These are phyloP conservation scores for Trichophyton rubrum DNA, from an alignment of 2,329 filamentous ascomycete genomes.

Conservation along the genomic window DNA sequence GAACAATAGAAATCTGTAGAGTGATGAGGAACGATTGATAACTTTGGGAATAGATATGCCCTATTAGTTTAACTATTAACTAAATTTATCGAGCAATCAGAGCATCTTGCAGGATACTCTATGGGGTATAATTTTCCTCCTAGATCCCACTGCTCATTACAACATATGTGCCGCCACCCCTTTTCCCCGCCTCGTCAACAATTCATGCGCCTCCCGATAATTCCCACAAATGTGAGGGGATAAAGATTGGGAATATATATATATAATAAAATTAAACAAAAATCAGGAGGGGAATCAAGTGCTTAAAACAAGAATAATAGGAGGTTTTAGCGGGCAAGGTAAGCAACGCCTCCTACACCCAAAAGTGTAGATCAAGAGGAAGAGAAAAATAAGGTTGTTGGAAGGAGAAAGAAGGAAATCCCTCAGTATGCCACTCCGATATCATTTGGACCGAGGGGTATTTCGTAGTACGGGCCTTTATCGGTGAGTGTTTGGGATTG, in stretches of 20 bases:
- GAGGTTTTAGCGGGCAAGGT: not conserved
- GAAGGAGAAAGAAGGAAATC: not conserved
- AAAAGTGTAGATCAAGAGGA: not conserved
- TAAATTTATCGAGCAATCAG: not conserved
- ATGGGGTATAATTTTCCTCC: conserved; percentile 1
- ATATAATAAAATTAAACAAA: not conserved
- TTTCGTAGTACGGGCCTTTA: not conserved
- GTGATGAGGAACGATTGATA: not conserved
- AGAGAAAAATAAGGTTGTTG: not conserved
- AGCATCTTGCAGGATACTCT: not conserved
- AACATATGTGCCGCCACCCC: not conserved
- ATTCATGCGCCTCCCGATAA: not conserved
- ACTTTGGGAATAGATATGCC: not conserved
- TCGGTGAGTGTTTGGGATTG: conserved; percentile 13
- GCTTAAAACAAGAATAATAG: not conserved
- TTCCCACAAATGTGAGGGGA: not conserved
- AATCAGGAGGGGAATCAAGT: not conserved
- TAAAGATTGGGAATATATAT: not conserved
- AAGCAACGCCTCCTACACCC: not conserved
- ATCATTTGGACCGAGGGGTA: conserved; percentile 9
- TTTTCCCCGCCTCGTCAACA: conserved; percentile 1
- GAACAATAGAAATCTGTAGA: not conserved
- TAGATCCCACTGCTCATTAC: not conserved
- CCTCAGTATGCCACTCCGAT: conserved; percentile 24
- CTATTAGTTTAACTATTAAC: conserved; percentile 1